Base-by-base conservation (phyloP, 805 yeast genomes). In the Myxozyma mucilagina region DNA sequence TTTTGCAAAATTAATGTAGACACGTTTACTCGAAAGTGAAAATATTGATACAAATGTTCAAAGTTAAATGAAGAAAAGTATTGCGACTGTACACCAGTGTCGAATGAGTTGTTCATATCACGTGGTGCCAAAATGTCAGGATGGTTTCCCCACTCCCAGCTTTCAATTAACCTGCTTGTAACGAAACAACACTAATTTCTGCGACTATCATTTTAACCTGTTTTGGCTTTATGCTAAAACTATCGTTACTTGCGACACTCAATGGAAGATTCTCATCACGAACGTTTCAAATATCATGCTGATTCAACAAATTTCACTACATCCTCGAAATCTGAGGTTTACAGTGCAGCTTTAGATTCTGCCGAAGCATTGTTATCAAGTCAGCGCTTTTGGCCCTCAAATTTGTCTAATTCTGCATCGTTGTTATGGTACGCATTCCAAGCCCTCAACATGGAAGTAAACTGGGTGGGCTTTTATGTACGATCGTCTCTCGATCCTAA, bases 401-500 rank as follows among this genome's bases (percentile, higher is more conserved):
- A 94, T 70, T 75, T 91, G 38, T 83, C 97, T 32, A 93, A 93
- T 70, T 87, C 93, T 42, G 81, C 97, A 6, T 88, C 97, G 4
- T 78, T 93, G 60, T 67, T 94, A 53, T 93, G 97, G 97, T 86
- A 90, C 70, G 92, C 89, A 10, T 93, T 90, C 73, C 86, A 82
- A 58, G 81, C 90, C 0, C 71, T 89, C 29, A 66, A 67, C 2
- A 53, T 54, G 47, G 71, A 78, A 10, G 89, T 92, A 10, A 93
- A 93, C 73, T 93, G 99, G 99, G 84, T 96, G 0, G 99, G 99
- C 0, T 91, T 94, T 72, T 93, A 93, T 69, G 83, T 89, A 1
- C 67, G 79, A 16, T 80, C 83, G 56, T 73, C 77, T 2, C 68
- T 68, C 6, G 69, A 72, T 11, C 29, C 32, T 16, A 72, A 67